phyloP scores from a whole-genome alignment of 1,139 yeast species.

The Yamadazyma atlantica region DNA sequence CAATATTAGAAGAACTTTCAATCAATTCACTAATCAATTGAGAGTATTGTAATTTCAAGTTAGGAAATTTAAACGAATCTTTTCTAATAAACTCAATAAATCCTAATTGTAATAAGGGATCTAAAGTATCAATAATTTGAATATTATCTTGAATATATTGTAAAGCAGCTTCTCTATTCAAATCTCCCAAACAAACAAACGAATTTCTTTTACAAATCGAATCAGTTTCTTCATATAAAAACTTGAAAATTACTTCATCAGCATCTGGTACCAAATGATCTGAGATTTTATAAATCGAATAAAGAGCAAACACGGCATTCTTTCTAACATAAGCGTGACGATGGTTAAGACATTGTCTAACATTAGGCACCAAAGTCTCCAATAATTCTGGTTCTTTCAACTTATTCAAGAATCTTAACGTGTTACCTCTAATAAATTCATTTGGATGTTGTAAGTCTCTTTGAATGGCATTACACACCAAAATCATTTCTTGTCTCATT shows the following conservation, averaged over 20 bases:
- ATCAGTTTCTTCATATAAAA: conserved; percentile 81
- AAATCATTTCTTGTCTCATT: conserved; percentile 96
- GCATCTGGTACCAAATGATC: conserved; percentile 94
- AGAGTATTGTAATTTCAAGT: conserved; percentile 69
- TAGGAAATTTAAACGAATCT: conserved; percentile 67
- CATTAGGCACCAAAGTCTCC: conserved; percentile 94
- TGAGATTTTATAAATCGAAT: conserved; percentile 77
- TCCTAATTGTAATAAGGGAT: conserved; percentile 83
- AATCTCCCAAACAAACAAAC: conserved; percentile 78
- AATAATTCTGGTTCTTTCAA: conserved; percentile 89
- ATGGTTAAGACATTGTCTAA: conserved; percentile 87
- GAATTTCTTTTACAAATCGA: conserved; percentile 96
- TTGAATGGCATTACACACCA: conserved; percentile 96
- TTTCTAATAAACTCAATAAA: conserved; percentile 88
- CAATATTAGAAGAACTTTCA: conserved; percentile 72
- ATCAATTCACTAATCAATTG: conserved; percentile 71
- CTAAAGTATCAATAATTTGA: conserved; percentile 63
- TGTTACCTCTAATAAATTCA: conserved; percentile 94
- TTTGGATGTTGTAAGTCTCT: conserved; percentile 98
- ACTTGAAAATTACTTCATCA: conserved; percentile 72
- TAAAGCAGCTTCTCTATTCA: conserved; percentile 84
- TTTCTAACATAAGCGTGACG: conserved; percentile 98
- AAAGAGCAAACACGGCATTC: conserved; percentile 91
- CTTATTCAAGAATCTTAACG: conserved; percentile 87
- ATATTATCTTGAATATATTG: conserved; percentile 76